These are phyloP conservation scores for Teunomyces barrocoloradensis DNA, from an alignment of 805 yeast genomes.

Conservation along the genomic window DNA sequence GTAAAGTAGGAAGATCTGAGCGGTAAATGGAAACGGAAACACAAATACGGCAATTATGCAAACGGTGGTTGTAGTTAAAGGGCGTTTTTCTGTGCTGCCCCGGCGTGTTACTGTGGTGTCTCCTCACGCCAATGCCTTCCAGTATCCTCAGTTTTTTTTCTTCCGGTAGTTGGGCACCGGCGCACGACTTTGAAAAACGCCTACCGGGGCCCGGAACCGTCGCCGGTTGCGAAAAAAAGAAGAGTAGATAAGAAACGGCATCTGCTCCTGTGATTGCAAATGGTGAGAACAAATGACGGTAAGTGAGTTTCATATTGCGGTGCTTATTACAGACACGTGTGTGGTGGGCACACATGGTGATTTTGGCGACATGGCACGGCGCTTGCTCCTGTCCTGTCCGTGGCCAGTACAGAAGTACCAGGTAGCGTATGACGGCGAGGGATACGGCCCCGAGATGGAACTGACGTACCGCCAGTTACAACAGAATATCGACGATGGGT, in stretches of 20 bases:
- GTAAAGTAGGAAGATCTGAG: no score
- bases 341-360: conserved; percentile 43
- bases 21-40: neutral
- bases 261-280: no score
- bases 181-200: conserved; percentile 2
- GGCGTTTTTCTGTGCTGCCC: conserved; percentile 2
- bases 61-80: neutral
- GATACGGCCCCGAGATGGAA: conserved; percentile 9
- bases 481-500: conserved; percentile 21
- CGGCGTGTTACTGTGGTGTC: conserved; percentile 1
- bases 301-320: conserved; percentile 30
- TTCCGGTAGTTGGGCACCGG: neutral
- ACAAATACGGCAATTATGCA: neutral
- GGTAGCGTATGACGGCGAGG: conserved; percentile 8
- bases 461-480: conserved; percentile 17
- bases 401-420: conserved; percentile 2
- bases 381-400: neutral
- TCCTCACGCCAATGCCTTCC: conserved; percentile 3
- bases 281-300: conserved; percentile 3
- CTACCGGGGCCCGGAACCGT: conserved; percentile 1
- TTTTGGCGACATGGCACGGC: conserved; percentile 45
- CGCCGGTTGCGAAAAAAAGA: neutral
- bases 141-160: conserved; percentile 1
- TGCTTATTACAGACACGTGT: conserved; percentile 40
- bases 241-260: neutral